Base-by-base conservation (phyloP, 768 basidiomycete genomes). In the Termitomyces bulborhizus region DNA sequence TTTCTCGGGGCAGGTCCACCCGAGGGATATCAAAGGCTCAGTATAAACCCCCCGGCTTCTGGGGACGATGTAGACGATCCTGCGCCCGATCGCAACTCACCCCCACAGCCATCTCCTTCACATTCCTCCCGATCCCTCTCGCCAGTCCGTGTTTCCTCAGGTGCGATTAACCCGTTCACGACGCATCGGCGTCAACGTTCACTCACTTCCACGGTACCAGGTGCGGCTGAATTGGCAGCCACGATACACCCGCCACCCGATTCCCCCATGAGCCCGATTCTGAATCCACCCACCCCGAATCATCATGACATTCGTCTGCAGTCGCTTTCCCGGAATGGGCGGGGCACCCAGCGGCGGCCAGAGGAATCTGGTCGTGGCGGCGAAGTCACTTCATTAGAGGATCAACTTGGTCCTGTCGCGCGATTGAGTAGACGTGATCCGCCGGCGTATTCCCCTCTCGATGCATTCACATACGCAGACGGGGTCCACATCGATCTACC, bases 401-500 rank as follows among this genome's bases (percentile, higher is more conserved):
- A 73, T 50, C 66, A 68, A 55, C 62, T 73, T 61, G 65, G 71
- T 61, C 57, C 69, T 53, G 64, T 69, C 26, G 62, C 62, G 15
- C 62, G 73, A 24, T 52, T 82, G 45, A 72, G 73, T 56, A 76
- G 84, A 62, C 78, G 81, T 54, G 86, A 88, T 58, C 91, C 91
- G 21, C 92, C 92, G 26, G 89, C 88, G 16, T 93, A 93, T 71
- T 91, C 90, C 6, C 90, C 91, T n/a, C 70, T 93, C 64, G 90
- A 93, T 65, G 85, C 90, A n/a, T 88, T 77, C 62, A 79, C 83
- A 26, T 91, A 92, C 63, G 76, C 84, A 50, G 93, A 92, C 41
- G 94, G 93, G 31, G 90, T 96, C n/a, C 90, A 90, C 50, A 85
- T 95, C 46, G 92, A 97, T 70, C 75, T 97, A 34, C 94, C 94